Conservation (phyloP, 2,329 filamentous ascomycete genomes). For the Fusarium bulbicola region DNA sequence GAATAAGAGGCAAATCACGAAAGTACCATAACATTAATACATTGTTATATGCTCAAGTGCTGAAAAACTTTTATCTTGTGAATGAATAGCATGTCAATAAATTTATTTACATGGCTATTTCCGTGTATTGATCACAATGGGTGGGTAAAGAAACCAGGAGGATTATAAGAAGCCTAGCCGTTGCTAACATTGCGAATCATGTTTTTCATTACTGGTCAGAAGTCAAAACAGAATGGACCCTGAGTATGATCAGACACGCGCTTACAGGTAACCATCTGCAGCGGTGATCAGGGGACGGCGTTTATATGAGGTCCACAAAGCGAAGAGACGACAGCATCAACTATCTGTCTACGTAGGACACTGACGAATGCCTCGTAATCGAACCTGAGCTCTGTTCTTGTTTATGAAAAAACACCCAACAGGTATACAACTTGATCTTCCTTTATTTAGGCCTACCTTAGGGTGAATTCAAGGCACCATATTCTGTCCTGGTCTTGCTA, state of each 20-base stretch:
- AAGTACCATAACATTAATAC: neutral
- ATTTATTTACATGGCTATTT: neutral
- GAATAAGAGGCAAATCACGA: neutral
- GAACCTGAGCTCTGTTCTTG: neutral
- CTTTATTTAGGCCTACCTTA: neutral
- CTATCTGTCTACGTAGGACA: neutral
- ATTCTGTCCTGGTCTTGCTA: neutral
- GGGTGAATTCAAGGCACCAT: neutral
- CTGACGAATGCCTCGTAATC: neutral
- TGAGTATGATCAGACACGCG: neutral
- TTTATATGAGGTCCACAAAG: neutral
- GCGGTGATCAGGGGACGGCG: neutral
- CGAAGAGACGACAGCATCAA: neutral
- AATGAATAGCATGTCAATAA: neutral
- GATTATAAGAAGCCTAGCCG: neutral
- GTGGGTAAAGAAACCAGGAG: neutral
- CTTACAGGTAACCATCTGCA: neutral
- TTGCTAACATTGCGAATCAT: neutral
- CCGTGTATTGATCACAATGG: neutral
- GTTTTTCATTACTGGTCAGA: neutral
- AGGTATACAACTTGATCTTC: neutral
- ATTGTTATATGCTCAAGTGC: neutral
- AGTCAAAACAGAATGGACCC: neutral
- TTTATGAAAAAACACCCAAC: neutral
- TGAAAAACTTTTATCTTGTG: neutral